These are phyloP conservation scores for Ziziphus jujuba DNA, from an alignment of 306 rosid species.

Conservation along the genomic window DNA sequence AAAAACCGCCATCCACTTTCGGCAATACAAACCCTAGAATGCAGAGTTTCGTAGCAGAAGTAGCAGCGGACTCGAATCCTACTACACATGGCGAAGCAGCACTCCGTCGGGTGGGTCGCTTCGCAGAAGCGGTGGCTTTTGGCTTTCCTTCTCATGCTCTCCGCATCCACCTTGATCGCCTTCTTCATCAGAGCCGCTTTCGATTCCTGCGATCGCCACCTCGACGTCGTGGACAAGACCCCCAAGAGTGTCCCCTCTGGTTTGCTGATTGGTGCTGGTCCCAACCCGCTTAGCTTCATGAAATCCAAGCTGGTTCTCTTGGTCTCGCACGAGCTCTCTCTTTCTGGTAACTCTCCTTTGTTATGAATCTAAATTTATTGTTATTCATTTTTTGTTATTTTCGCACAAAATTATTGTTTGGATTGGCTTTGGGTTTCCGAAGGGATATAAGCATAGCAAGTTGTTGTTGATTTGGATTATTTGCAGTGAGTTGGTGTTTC, in stretches of 20 bases:
- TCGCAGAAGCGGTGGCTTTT: constrained; percentile 38
- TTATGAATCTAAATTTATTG: neutral
- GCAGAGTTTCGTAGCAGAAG: constrained; percentile 1
- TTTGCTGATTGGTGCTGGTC: constrained; percentile 14
- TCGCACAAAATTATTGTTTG: neutral
- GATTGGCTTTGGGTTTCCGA: neutral
- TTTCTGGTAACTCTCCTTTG: constrained; percentile 50
- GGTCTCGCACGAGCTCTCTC: constrained; percentile 87
- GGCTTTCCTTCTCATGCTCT: constrained; percentile 37
- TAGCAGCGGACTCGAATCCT: neutral
- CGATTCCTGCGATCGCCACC: constrained; percentile 45
- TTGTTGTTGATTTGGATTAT: neutral
- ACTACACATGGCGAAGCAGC: constrained; percentile 37
- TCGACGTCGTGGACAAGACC: constrained; percentile 18
- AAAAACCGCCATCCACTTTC: constrained; percentile 1
- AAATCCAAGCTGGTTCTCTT: constrained; percentile 82
- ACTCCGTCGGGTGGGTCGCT: constrained; percentile 36
- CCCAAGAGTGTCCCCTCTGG: constrained; percentile 18
- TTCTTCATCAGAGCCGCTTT: constrained; percentile 55
- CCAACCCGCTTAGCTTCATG: constrained; percentile 67
- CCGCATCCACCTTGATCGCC: constrained; percentile 39
- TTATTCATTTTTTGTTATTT: neutral
- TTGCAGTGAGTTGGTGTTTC: neutral
- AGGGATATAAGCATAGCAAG: neutral
- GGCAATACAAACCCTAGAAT: constrained; percentile 27